These are phyloP conservation scores for Corinectria fuckeliana DNA, from an alignment of 2,329 filamentous ascomycete genomes.

Conservation along the genomic window DNA sequence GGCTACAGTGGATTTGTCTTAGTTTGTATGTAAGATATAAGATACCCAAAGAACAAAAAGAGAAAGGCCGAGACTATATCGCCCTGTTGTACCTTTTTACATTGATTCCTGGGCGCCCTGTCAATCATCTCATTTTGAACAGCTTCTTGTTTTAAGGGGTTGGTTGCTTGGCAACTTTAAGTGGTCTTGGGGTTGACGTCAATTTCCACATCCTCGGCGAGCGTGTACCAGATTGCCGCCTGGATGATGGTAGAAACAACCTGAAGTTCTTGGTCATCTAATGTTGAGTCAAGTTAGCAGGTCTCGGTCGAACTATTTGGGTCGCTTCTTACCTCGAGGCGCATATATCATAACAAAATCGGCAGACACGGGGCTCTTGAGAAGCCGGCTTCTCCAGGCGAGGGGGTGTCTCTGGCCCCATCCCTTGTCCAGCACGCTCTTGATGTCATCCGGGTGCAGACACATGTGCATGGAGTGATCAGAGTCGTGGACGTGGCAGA, in stretches of 20 bases:
- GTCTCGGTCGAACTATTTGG: not conserved
- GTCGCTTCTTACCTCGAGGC: conserved; percentile 59
- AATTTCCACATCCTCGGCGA: conserved; percentile 53
- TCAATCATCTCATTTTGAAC: not conserved
- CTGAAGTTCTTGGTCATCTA: conserved; percentile 69
- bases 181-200: conserved; percentile 24
- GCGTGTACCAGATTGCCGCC: conserved; percentile 74
- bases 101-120: not conserved
- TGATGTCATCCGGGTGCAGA: conserved; percentile 79
- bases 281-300: not conserved
- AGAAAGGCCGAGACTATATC: conserved; percentile 6
- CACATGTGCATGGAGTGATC: conserved; percentile 82
- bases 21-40: conserved; percentile 36
- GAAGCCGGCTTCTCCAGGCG: conserved; percentile 69
- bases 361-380: conserved; percentile 69
- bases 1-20: conserved; percentile 7
- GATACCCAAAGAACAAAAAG: conserved; percentile 34
- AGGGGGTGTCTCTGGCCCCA: conserved; percentile 79
- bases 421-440: conserved; percentile 72
- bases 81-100: not conserved
- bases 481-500: conserved; percentile 79
- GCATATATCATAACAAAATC: conserved; percentile 87
- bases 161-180: conserved; percentile 3
- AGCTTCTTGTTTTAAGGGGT: not conserved
- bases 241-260: conserved; percentile 73